Evolutionary conservation across 331 rosid genomes (phyloP).

Genomic region (Malus hybrid): DNA sequence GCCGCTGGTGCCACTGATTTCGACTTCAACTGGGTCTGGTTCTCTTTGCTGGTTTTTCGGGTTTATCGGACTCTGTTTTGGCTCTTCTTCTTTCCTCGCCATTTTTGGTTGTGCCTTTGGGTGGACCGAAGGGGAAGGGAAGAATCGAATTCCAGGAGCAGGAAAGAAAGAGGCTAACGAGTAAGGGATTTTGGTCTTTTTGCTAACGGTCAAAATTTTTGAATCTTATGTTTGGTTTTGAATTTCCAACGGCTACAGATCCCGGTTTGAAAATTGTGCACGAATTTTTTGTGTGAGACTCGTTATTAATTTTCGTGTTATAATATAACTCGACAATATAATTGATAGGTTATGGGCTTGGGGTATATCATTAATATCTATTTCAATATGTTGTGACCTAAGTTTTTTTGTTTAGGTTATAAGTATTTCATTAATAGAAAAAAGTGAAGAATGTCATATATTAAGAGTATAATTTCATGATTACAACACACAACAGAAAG

Average conservation of each 20-base stretch:
- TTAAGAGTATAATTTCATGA: too few species aligned
- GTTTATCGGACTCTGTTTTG: conserved; percentile 23
- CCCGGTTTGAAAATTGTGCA: background rate
- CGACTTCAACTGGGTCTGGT: conserved; percentile 7
- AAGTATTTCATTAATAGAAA: too few species aligned
- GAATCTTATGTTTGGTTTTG: conserved; percentile 9
- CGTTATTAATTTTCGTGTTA: too few species aligned
- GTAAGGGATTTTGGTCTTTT: background rate
- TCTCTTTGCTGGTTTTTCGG: conserved; percentile 13
- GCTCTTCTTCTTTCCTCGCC: conserved; percentile 31
- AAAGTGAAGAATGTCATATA: too few species aligned
- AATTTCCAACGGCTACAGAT: conserved; percentile 51
- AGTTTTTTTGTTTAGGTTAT: too few species aligned
- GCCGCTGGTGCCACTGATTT: conserved; percentile 15
- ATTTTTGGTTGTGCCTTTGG: background rate
- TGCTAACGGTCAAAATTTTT: conserved; percentile 53
- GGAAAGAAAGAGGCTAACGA: background rate
- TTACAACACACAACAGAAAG: too few species aligned
- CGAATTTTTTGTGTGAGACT: too few species aligned
- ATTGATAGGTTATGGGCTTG: too few species aligned
- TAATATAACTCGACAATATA: too few species aligned
- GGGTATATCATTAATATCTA: too few species aligned
- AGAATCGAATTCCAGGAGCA: background rate
- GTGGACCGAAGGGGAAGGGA: background rate
- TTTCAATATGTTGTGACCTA: too few species aligned